phyloP scores from a whole-genome alignment of 1,139 yeast genomes.

The Suhomyces coccinellae region DNA sequence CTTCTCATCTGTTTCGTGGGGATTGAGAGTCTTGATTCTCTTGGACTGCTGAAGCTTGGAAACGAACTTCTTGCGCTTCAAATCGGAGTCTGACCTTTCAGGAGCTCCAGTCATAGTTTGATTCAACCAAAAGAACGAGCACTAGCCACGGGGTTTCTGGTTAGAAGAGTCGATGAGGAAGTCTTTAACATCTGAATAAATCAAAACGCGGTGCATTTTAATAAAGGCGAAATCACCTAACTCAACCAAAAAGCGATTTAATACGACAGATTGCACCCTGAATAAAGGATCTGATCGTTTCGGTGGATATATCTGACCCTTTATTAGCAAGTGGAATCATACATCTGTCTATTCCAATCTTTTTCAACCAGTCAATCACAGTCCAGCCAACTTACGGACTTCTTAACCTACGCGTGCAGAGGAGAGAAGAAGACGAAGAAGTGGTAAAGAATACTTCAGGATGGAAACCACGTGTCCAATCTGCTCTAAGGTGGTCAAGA shows the following conservation, averaged over 20 bases:
- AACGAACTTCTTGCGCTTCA: constrained; percentile 4
- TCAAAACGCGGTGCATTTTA: too few species aligned
- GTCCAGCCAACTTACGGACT: too few species aligned
- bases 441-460: neutral
- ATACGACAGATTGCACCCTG: too few species aligned
- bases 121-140: neutral
- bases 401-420: too few species aligned
- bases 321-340: too few species aligned
- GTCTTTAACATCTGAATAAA: too few species aligned
- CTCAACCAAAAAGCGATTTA: too few species aligned
- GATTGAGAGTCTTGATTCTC: neutral
- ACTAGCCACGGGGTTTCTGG: neutral
- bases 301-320: too few species aligned
- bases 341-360: too few species aligned
- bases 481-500: constrained; percentile 29
- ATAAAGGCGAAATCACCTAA: too few species aligned
- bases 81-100: constrained; percentile 1
- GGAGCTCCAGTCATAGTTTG: constrained; percentile 1
- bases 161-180: neutral
- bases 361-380: too few species aligned
- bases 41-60: constrained; percentile 3
- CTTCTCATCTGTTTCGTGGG: constrained; percentile 10
- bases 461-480: constrained; percentile 36
- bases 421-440: neutral
- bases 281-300: too few species aligned